Base-by-base conservation (phyloP, 2,329 filamentous ascomycete species). In the Xylaria sp. region DNA sequence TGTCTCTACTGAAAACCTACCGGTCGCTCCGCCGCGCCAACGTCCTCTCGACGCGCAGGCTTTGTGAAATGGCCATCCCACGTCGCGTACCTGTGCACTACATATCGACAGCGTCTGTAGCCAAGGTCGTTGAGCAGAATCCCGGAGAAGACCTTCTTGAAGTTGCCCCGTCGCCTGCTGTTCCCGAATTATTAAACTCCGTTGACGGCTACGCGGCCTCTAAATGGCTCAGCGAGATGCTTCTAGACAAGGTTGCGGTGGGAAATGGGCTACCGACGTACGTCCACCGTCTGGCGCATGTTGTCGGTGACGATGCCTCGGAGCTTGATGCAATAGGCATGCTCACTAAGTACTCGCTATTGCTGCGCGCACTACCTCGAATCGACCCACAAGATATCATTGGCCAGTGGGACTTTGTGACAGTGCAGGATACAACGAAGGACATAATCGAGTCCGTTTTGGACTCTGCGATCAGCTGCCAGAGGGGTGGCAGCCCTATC, bases 1-100 rank as follows among this genome's bases (percentile, higher is more conserved):
- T 77, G 16, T 80, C 75, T 6, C 82, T 76, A 73, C 66, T 76
- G 69, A 79, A 84, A 32, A 73, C 74, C 1, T 85, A 84, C 70
- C 35, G 72, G 9, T 73, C 76, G 0, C 74, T 85, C 0, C 73
- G 76, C 1, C 54, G 60, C 0, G 63, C 74, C 29, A 85, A 85
- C 66, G 69, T 84, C 2, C 18, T 68, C 0, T 74, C 82, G 0
- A 82, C 80, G 0, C 73, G 75, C 42, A 74, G 78, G 48, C 74
- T 85, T 1, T 71, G 77, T 2, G 68, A 71, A 2, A 68, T 85
- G 4, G 76, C 75, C 3, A 50, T 80, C 0, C 76, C 67, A 0
- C 72, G 75, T 5, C 63, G 66, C 3, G 64, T 81, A 0, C 78
- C 81, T 0, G 25, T 84, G 25, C 81, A 83, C 69, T 83, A 75